Base-by-base conservation (phyloP, 169 alveolate species). In the Cardiosporidium cionae region DNA sequence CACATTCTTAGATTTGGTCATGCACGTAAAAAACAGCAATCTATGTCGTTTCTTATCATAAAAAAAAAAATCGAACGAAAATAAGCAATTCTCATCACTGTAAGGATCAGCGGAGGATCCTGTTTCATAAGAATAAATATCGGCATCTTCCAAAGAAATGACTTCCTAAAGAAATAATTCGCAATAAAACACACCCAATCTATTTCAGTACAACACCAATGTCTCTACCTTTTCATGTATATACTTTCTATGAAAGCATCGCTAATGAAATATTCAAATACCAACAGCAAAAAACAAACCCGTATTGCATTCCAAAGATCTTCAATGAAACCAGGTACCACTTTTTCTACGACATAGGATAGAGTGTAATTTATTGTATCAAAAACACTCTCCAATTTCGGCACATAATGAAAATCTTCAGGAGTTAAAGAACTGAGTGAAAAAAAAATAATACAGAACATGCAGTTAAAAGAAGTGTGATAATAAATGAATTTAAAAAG, bases 361-460 rank as follows among this genome's bases (percentile, higher is more conserved):
- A 83, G 81, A 25, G 72, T 78, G 7, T 76, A 52, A 54, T 83
- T 83, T 25, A 83, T 83, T 28, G 72, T 76, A 28, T 70, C 86
- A 44, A 80, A 65, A 63, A 71, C 89, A 1, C n/a, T 68, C 32
- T 72, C 67, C 32, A 81, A 64, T 3, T 67, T 69, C 36, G 54
- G 44, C 16, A 68, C 87, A 33, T 83, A 69, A 36, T 70, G 62
- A 65, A 83, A 69, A 70, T 73, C 76, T n/a, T 74, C 89, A 27
- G 89, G 89, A 7, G 77, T 83, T 29, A 83, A 44, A 37, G 83
- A 53, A 62, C 88, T 83, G 70, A 68, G 58, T 44, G n/a, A 16
- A 16, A 44, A 44, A 16, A 44, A 44, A 44, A 16, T 16, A n/a
- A n/a, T n/a, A n/a, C n/a, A n/a, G n/a, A 44, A 44, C 27, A 44